A percentile compares a stretch with the other conserved stretches of the same genome.
Evolutionary conservation across 75 land plant genomes (phyloP).

Genomic region (Selaginella moellendorffii): DNA sequence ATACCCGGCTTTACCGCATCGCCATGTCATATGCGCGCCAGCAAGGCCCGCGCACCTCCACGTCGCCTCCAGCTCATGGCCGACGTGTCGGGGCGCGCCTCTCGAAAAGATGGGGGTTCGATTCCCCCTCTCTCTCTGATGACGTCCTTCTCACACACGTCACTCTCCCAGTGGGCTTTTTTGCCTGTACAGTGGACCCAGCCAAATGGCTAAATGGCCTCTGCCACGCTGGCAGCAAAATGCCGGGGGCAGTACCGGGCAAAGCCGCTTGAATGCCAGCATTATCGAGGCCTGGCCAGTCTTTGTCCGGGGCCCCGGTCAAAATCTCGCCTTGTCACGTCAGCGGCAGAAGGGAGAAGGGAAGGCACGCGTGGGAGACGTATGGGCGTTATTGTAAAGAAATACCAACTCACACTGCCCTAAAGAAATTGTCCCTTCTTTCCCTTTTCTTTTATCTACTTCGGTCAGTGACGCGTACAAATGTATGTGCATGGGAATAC

Average conservation of each 20-base stretch:
- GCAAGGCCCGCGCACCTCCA: no score
- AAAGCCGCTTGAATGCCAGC: background rate
- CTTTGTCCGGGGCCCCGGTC: conserved; percentile 1
- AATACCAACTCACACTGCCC: background rate
- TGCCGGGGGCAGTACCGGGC: conserved; percentile 1
- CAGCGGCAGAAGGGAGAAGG: background rate
- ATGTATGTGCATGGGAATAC: no score
- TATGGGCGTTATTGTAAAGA: background rate
- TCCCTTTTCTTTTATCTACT: background rate
- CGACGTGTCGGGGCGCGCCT: no score
- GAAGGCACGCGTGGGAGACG: background rate
- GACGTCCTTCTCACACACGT: background rate
- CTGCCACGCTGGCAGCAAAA: background rate
- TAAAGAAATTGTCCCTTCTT: background rate
- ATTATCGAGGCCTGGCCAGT: conserved; percentile 1
- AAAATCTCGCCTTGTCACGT: background rate
- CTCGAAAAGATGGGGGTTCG: background rate
- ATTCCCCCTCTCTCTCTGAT: background rate
- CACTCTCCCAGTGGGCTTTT: no score
- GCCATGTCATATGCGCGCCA: no score
- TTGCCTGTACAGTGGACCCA: no score
- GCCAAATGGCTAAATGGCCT: no score
- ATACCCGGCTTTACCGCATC: no score
- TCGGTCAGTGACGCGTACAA: no score
- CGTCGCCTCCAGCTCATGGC: no score